Evolutionary conservation across 2,329 filamentous ascomycete genomes (phyloP).

Genomic region (Alternaria sp.): DNA sequence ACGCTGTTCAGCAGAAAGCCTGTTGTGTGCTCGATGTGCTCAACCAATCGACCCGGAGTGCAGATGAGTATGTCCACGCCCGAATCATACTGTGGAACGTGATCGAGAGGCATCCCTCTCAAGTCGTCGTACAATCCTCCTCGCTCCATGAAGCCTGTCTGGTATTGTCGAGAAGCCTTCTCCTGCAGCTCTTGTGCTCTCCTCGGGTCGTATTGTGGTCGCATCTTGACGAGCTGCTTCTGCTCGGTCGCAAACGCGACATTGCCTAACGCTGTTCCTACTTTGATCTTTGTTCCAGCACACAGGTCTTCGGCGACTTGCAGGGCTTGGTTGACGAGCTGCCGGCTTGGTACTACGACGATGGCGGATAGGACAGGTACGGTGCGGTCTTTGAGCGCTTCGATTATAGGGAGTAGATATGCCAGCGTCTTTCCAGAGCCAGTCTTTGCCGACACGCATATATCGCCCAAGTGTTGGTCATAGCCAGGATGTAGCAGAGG

Average conservation of each 20-base stretch:
- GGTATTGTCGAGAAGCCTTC: conserved; percentile 42
- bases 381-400: conserved; percentile 70
- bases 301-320: conserved; percentile 76
- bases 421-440: conserved; percentile 95
- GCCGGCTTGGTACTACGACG: conserved; percentile 87
- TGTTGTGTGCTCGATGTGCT: conserved; percentile 83
- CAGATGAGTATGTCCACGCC: conserved; percentile 88
- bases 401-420: conserved; percentile 85
- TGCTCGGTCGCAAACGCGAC: conserved; percentile 74
- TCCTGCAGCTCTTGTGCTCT: conserved; percentile 59
- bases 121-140: conserved; percentile 48
- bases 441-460: conserved; percentile 90
- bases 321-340: conserved; percentile 85
- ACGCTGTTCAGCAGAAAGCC: conserved; percentile 81
- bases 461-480: conserved; percentile 70
- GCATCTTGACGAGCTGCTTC: conserved; percentile 65
- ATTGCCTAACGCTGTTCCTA: conserved; percentile 84
- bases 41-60: conserved; percentile 89
- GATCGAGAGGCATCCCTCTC: conserved; percentile 58
- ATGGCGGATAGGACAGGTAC: conserved; percentile 76
- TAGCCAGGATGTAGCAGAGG: conserved; percentile 76
- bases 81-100: conserved; percentile 70
- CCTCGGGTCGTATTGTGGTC: conserved; percentile 66
- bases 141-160: conserved; percentile 44
- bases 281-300: conserved; percentile 73